Evolutionary conservation across 2,329 filamentous ascomycete species (phyloP), one percentile per base, ranked within the genome.

Genomic region (Aspergillus japonicus): DNA sequence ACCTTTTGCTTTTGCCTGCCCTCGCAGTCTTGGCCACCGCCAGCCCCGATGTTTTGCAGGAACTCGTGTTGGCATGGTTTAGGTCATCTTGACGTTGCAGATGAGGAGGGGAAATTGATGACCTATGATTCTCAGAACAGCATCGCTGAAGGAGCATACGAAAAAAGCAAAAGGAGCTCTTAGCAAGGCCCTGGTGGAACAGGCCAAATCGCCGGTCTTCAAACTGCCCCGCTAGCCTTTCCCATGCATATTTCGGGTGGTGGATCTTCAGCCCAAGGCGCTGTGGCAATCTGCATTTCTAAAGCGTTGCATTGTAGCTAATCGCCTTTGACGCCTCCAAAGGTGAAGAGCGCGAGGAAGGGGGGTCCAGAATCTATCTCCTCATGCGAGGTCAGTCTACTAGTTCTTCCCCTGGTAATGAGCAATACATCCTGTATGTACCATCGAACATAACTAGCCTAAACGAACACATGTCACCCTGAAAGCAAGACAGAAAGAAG

Each of bases 81-180:
- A 55, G 29, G 53, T 55, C 53, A 55, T 55, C 53, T 19, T 55
- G 47, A 55, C 53, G 26, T 55, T 55, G 42, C 42, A 55, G 24
- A 42, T 29, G 53, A 47, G 24, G 44, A 48, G 53, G 53, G 23
- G n/a, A 48, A 44, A 55, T 16, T 33, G 16, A 48, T 47, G 42
- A 26, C 53, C 42, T 48, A 16, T 47, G 48, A 55, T 47, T 42
- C 19, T 48, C 19, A 16, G 24, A 42, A 19, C 23, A 35, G 42
- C 23, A 19, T n/a, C 8, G 26, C 31, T 16, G 53, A 53, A 48
- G 24, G n/a, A 14, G 42, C 29, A 44, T 24, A n/a, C 24, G 53
- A 26, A 11, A 47, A 47, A 48, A 55, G 53, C 53, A 55, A 55
- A 55, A 44, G 33, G 31, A 31, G 24, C 29, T 48, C 21, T 19